These are phyloP conservation scores for Pythium phragmitis DNA, from an alignment of 352 stramenopile species.

Conservation along the genomic window DNA sequence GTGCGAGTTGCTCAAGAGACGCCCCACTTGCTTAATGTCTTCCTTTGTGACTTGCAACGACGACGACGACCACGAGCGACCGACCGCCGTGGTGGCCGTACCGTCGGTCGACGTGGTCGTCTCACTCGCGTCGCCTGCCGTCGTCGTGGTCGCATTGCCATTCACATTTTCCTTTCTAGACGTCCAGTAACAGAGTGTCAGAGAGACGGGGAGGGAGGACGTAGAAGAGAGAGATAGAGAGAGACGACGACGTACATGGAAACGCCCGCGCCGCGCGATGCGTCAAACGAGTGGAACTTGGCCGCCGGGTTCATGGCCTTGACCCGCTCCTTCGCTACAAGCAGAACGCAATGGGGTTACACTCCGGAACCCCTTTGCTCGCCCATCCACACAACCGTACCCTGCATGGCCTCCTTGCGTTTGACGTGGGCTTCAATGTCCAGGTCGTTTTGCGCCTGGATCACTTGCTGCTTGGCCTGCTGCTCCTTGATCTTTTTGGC, in stretches of 20 bases:
- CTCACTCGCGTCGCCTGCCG: constrained; percentile 18
- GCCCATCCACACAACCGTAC: constrained; percentile 24
- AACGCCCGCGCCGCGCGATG: constrained; percentile 39
- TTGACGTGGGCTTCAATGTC: constrained; percentile 69
- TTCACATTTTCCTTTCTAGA: constrained; percentile 50
- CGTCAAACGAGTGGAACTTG: constrained; percentile 79
- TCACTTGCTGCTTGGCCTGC: constrained; percentile 50
- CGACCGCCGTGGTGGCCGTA: constrained; percentile 31
- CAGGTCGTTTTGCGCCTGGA: constrained; percentile 51
- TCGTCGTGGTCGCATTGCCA: constrained; percentile 13
- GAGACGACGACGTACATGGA: constrained; percentile 16
- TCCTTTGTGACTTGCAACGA: constrained; percentile 76
- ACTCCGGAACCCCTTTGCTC: not conserved
- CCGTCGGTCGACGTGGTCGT: constrained; percentile 32
- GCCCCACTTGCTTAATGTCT: constrained; percentile 71
- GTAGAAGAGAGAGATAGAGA: not conserved
- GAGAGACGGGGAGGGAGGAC: not conserved
- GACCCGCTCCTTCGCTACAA: constrained; percentile 57
- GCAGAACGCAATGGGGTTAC: constrained; percentile 5
- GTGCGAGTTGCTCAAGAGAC: constrained; percentile 71
- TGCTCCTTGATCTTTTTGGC: constrained; percentile 72
- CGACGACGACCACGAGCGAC: constrained; percentile 66
- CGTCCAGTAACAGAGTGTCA: not conserved
- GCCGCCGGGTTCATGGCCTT: constrained; percentile 63
- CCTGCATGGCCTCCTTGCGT: constrained; percentile 67